Percentiles rank a stretch among this genome's conserved stretches.
phyloP scores from a whole-genome alignment of 768 basidiomycete species.

The Cystofilobasidium ferigula region DNA sequence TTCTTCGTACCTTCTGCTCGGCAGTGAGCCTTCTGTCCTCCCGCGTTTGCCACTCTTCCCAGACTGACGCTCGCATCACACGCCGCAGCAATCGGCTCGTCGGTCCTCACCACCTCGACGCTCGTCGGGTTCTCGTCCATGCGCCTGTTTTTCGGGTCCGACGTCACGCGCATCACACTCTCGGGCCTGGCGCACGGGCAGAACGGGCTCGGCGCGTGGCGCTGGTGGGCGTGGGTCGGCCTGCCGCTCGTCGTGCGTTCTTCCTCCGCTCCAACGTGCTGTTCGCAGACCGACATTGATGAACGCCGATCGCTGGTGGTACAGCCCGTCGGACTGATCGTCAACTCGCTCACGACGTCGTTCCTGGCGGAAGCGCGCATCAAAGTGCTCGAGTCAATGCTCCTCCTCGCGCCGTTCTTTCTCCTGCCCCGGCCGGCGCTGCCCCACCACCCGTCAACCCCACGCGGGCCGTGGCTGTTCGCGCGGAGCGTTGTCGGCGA shows the following conservation, averaged over 20 bases:
- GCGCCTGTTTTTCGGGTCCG: not conserved
- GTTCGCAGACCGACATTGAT: not conserved
- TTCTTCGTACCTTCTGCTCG: not conserved
- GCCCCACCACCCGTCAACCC: not conserved
- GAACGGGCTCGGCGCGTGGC: not conserved
- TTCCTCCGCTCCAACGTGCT: not conserved
- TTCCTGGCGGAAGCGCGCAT: slow-evolving; percentile 2
- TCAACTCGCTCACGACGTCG: slow-evolving; percentile 3
- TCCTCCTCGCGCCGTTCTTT: slow-evolving; percentile 2
- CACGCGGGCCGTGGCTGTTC: not conserved
- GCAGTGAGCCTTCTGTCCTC: not conserved
- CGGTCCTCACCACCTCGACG: not conserved
- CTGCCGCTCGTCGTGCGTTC: not conserved
- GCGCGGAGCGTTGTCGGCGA: not conserved
- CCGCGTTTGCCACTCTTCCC: too few relatives aligned
- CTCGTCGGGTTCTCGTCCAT: slow-evolving; percentile 1
- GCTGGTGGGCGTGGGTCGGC: slow-evolving; percentile 5
- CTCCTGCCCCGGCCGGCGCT: not conserved
- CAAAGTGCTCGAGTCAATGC: slow-evolving; percentile 5
- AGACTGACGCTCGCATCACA: not conserved
- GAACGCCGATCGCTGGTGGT: not conserved
- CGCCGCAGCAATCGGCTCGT: not conserved
- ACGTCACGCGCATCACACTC: slow-evolving; percentile 1
- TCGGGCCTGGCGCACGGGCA: not conserved
- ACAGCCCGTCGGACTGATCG: not conserved